phyloP scores from a whole-genome alignment of 2,329 filamentous ascomycete genomes.

The Claviceps arundinis region DNA sequence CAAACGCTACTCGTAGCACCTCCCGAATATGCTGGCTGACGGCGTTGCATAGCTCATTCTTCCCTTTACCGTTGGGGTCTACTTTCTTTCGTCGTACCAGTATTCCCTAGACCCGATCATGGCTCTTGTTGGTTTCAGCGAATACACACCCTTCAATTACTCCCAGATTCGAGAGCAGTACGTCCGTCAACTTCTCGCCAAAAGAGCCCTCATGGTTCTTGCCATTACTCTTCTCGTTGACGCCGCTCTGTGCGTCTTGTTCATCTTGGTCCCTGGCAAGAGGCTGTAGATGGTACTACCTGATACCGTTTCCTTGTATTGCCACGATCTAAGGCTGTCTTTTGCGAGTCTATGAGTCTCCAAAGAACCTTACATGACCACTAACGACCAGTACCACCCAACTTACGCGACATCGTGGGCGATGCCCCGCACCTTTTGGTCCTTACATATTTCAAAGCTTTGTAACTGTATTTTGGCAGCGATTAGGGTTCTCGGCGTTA shows the following conservation, averaged over 20 bases:
- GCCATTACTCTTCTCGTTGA: constrained; percentile 63
- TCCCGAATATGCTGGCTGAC: constrained; percentile 10
- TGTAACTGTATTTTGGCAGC: not conserved
- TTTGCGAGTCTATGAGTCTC: not conserved
- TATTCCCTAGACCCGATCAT: constrained; percentile 90
- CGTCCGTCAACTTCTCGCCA: constrained; percentile 71
- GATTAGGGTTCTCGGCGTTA: not conserved
- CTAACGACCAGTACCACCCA: constrained; percentile 3
- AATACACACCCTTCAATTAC: constrained; percentile 93
- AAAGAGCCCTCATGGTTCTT: constrained; percentile 71
- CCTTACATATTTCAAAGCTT: not conserved
- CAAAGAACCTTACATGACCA: constrained; percentile 3
- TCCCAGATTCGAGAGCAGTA: constrained; percentile 81
- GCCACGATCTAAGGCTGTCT: not conserved
- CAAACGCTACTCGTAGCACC: not conserved
- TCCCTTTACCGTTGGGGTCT: constrained; percentile 83
- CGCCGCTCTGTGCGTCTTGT: constrained; percentile 72
- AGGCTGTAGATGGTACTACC: constrained; percentile 38
- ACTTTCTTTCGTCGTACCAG: constrained; percentile 81
- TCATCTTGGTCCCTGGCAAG: constrained; percentile 90
- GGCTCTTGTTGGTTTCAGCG: constrained; percentile 78
- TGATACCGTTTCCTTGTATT: not conserved
- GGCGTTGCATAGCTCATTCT: constrained; percentile 46
- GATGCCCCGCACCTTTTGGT: not conserved
- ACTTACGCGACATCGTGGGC: not conserved